Percentiles rank a stretch among this genome's conserved stretches.
Conservation (phyloP, 169 alveolate species). For the Eimeria acervulina region DNA sequence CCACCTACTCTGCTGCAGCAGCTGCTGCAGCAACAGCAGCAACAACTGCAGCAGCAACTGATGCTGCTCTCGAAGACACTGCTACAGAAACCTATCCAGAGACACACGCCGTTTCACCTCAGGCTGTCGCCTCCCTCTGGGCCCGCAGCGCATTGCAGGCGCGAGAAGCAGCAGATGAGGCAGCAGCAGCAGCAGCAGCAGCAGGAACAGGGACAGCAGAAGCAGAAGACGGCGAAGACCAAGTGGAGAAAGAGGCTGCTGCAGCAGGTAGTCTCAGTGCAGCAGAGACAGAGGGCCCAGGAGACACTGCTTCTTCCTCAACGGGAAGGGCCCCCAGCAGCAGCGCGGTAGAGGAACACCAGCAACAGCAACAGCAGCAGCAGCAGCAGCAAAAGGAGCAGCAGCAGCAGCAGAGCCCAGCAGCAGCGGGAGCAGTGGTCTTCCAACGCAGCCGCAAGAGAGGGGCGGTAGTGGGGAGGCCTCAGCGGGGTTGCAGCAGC, state of each 20-base stretch:
- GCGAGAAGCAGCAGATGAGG: background rate
- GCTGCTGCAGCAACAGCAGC: background rate
- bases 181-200: background rate
- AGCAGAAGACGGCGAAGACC: background rate
- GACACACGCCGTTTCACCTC: background rate
- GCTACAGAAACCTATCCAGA: conserved; percentile 10
- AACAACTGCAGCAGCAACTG: conserved; percentile 7
- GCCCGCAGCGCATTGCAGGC: background rate
- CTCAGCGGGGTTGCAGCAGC: background rate
- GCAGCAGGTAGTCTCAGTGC: background rate
- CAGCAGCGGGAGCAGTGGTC: background rate
- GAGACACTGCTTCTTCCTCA: background rate
- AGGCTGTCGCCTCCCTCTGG: conserved; percentile 29
- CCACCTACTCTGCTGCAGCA: background rate
- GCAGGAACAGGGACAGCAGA: conserved; percentile 4
- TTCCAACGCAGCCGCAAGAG: conserved; percentile 54
- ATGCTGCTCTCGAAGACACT: background rate
- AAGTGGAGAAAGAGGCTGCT: background rate
- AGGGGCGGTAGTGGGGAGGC: conserved; percentile 15
- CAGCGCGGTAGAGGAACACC: background rate
- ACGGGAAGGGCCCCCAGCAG: background rate
- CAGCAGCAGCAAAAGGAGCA: background rate
- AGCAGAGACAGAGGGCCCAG: background rate
- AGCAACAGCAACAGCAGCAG: conserved; percentile 21
- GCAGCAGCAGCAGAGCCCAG: background rate